Conservation (phyloP, 2,329 filamentous ascomycete genomes). For the Colletotrichum cordylinicola region DNA sequence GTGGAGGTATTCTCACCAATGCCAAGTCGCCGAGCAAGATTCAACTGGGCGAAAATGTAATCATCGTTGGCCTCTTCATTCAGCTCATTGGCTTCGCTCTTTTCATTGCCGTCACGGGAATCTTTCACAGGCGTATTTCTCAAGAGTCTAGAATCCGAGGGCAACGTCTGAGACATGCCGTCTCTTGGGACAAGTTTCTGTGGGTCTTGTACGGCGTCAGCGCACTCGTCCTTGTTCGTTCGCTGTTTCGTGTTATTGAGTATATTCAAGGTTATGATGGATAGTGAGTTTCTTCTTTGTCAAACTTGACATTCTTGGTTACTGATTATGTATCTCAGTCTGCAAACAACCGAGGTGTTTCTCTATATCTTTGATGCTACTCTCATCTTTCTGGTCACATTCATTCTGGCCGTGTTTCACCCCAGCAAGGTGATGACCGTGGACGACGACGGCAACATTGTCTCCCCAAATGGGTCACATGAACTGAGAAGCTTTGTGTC, state of each 20-base stretch:
- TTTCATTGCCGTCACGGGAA: not conserved
- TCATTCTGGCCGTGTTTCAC: not conserved
- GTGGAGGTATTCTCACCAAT: not conserved
- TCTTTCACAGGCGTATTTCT: not conserved
- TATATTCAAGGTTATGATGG: not conserved
- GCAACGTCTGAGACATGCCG: not conserved
- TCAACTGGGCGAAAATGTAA: not conserved
- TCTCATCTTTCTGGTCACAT: not conserved
- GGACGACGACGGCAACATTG: not conserved
- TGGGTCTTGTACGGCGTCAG: not conserved
- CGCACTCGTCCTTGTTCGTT: not conserved
- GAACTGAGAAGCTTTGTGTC: not conserved
- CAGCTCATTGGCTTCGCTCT: not conserved
- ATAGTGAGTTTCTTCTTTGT: not conserved
- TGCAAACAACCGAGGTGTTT: not conserved
- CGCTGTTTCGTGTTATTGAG: not conserved
- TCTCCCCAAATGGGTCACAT: not conserved
- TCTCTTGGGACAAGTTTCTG: not conserved
- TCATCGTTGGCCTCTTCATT: not conserved
- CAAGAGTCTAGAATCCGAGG: not conserved
- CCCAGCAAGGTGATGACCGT: not conserved
- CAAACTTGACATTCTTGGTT: not conserved
- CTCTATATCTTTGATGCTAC: not conserved
- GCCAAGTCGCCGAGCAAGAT: not conserved
- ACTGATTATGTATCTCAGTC: not conserved